Percentiles rank a stretch among this genome's conserved stretches.
These are phyloP conservation scores for Moricandia arvensis DNA, from an alignment of 345 rosid genomes.

Conservation along the genomic window DNA sequence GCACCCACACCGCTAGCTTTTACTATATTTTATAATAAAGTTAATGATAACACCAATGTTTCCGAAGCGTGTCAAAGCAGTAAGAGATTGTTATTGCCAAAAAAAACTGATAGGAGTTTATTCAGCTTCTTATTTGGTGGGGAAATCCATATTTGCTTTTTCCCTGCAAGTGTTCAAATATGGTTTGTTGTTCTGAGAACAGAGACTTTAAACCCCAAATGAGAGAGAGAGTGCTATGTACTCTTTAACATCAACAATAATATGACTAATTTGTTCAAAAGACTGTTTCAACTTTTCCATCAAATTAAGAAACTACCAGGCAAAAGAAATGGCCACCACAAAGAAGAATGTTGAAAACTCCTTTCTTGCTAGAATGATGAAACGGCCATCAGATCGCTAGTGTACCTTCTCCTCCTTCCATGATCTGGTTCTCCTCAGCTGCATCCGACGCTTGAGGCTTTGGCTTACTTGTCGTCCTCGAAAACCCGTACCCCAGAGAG, in stretches of 20 bases:
- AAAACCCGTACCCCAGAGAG: constrained; percentile 93
- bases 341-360: not conserved
- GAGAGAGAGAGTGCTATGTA: not conserved
- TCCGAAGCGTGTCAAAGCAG: too few relatives aligned
- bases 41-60: too few relatives aligned
- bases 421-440: constrained; percentile 63
- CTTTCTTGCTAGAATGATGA: not conserved
- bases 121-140: too few relatives aligned
- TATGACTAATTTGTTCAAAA: not conserved
- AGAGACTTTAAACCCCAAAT: not conserved
- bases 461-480: constrained; percentile 60
- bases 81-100: too few relatives aligned
- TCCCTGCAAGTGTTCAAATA: not conserved
- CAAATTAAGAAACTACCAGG: constrained; percentile 1
- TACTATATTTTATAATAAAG: too few relatives aligned
- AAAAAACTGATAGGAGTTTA: too few relatives aligned
- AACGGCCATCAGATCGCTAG: constrained; percentile 54
- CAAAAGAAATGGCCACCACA: constrained; percentile 4
- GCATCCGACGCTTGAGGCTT: constrained; percentile 54
- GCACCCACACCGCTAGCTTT: too few relatives aligned
- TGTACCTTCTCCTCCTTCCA: constrained; percentile 72
- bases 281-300: not conserved
- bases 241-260: not conserved
- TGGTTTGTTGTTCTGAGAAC: not conserved
- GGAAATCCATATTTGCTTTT: not conserved